Percentiles rank a stretch among this genome's conserved stretches.
These are phyloP conservation scores for Cucumis hystrix DNA, from an alignment of 306 rosid genomes.

Conservation along the genomic window DNA sequence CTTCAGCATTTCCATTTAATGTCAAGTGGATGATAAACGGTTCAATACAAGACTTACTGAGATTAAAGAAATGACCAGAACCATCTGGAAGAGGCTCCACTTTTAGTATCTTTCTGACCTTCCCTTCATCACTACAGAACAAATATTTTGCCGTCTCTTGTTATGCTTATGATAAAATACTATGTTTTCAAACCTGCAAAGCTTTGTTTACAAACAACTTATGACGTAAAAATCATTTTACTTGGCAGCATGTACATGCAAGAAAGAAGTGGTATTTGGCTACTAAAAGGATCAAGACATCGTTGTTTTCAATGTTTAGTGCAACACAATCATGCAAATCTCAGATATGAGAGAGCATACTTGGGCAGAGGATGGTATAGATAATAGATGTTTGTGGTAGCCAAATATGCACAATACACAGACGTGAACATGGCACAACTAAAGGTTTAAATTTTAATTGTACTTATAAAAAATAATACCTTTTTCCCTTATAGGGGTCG, in stretches of 20 bases:
- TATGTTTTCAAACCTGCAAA: not conserved
- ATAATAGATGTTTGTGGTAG: not conserved
- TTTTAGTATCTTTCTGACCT: slow-evolving; percentile 77
- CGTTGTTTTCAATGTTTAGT: not conserved
- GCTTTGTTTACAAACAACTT: not conserved
- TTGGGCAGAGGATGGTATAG: not conserved
- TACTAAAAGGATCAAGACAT: not conserved
- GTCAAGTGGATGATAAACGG: not conserved
- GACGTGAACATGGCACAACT: not conserved
- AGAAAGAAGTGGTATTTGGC: not conserved
- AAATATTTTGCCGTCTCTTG: not conserved
- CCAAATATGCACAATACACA: not conserved
- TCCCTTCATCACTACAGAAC: slow-evolving; percentile 80
- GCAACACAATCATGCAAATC: not conserved
- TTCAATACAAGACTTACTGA: slow-evolving; percentile 48
- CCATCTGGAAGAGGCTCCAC: slow-evolving; percentile 90
- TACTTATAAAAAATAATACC: slow-evolving; percentile 25
- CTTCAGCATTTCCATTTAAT: not conserved
- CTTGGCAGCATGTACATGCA: not conserved
- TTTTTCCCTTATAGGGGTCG: slow-evolving; percentile 54
- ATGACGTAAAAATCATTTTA: not conserved
- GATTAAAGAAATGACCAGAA: slow-evolving; percentile 86
- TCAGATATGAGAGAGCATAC: not conserved
- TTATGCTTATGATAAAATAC: not conserved
- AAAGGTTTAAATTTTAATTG: not conserved